Percentiles rank a stretch among this genome's conserved stretches.
Conservation (phyloP, 495 filamentous ascomycete species). For the Hyaloscypha variabilis region DNA sequence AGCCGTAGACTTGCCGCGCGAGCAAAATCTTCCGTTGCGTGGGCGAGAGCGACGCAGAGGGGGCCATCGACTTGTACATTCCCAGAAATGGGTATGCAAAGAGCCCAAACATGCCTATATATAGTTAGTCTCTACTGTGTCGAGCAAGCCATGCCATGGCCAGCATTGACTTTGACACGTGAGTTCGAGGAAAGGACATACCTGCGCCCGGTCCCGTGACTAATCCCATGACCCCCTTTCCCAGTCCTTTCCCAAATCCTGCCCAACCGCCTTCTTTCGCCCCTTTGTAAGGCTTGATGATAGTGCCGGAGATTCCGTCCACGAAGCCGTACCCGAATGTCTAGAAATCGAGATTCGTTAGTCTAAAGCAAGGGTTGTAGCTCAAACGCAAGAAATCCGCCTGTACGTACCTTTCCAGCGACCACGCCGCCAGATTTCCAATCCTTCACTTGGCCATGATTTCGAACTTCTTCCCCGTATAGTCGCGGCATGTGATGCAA, state of each 20-base stretch:
- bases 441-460: conserved; percentile 57
- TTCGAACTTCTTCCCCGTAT: conserved; percentile 60
- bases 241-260: conserved; percentile 42
- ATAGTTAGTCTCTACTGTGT: neutral
- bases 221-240: conserved; percentile 37
- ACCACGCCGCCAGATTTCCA: conserved; percentile 54
- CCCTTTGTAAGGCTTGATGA: conserved; percentile 39
- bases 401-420: conserved; percentile 57
- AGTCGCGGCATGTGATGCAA: conserved; percentile 60
- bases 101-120: conserved; percentile 15
- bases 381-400: too few species aligned
- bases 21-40: too few species aligned
- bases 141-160: conserved; percentile 9
- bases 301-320: conserved; percentile 39
- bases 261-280: conserved; percentile 38
- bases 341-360: too few species aligned
- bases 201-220: conserved; percentile 26
- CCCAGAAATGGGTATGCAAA: conserved; percentile 21
- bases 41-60: too few species aligned
- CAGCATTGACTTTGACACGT: too few species aligned
- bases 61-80: conserved; percentile 16
- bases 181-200: too few species aligned
- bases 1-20: too few species aligned
- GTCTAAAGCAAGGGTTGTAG: too few species aligned
- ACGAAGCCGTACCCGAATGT: conserved; percentile 42